phyloP scores from a whole-genome alignment of 1,284 basidiomycete genomes.

The Cutaneotrichosporon spelunceum region DNA sequence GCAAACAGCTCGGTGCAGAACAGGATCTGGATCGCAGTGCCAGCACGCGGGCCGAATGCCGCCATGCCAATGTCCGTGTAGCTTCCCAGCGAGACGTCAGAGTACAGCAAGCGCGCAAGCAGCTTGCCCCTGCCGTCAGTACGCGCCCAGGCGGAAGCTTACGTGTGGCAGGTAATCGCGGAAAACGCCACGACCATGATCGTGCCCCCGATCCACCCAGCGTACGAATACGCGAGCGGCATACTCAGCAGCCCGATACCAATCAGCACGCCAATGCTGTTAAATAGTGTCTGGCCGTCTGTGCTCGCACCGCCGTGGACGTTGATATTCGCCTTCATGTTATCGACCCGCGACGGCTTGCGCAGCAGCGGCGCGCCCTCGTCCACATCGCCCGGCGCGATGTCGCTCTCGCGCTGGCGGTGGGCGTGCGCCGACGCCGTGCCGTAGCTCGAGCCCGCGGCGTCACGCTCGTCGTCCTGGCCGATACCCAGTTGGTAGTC shows the following conservation, averaged over 20 bases:
- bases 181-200: slow-evolving; percentile 72
- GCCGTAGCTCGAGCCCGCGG: neutral
- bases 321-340: slow-evolving; percentile 1
- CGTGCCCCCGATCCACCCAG: slow-evolving; percentile 78
- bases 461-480: slow-evolving; percentile 1
- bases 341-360: neutral
- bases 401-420: neutral
- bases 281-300: slow-evolving; percentile 66
- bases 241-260: slow-evolving; percentile 88
- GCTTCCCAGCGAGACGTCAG: slow-evolving; percentile 67
- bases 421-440: neutral
- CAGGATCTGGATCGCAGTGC: slow-evolving; percentile 46
- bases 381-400: neutral
- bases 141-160: slow-evolving; percentile 41
- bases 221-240: slow-evolving; percentile 79
- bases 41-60: slow-evolving; percentile 73
- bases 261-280: slow-evolving; percentile 76
- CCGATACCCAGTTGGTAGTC: neutral
- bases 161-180: slow-evolving; percentile 82
- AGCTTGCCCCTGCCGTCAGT: slow-evolving; percentile 66
- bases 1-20: slow-evolving; percentile 84
- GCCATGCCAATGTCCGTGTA: slow-evolving; percentile 86
- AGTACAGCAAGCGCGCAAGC: slow-evolving; percentile 68
- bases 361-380: neutral
- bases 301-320: neutral